phyloP scores from a whole-genome alignment of 768 basidiomycete genomes.

The Mycena galopus region DNA sequence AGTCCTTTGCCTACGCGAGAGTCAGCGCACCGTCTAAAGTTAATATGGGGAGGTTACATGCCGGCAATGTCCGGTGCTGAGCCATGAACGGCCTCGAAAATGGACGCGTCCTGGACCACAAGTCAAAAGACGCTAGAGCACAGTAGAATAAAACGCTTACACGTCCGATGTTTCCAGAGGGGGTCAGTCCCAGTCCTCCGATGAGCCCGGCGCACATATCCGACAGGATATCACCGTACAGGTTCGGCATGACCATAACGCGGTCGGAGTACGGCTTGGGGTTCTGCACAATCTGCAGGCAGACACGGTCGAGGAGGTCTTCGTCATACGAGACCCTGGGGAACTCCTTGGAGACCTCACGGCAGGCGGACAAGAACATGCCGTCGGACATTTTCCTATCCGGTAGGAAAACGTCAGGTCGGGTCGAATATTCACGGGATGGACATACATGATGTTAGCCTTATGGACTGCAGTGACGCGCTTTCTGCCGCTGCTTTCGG shows the following conservation, averaged over 20 bases:
- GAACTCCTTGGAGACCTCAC: slow-evolving; percentile 95
- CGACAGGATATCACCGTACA: slow-evolving; percentile 95
- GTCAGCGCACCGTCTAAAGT: slow-evolving; percentile 21
- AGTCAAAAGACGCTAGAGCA: slow-evolving; percentile 30
- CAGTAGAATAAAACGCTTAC: slow-evolving; percentile 56
- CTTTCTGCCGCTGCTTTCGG: slow-evolving; percentile 86
- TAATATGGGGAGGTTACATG: slow-evolving; percentile 46
- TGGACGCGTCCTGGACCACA: slow-evolving; percentile 86
- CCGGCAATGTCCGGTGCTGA: slow-evolving; percentile 99
- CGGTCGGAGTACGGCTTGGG: slow-evolving; percentile 94
- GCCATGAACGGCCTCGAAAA: slow-evolving; percentile 99
- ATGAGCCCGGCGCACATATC: slow-evolving; percentile 99
- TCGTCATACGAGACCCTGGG: slow-evolving; percentile 95
- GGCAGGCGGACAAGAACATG: slow-evolving; percentile 98
- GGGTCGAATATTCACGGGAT: slow-evolving; percentile 20
- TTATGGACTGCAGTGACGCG: slow-evolving; percentile 99
- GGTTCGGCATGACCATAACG: slow-evolving; percentile 99
- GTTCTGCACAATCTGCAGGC: slow-evolving; percentile 93
- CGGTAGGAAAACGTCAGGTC: slow-evolving; percentile 10
- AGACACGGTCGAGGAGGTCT: slow-evolving; percentile 96
- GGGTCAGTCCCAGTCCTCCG: slow-evolving; percentile 96
- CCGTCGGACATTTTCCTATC: slow-evolving; percentile 99
- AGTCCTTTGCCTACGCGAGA: slow-evolving; percentile 78
- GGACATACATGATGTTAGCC: slow-evolving; percentile 95
- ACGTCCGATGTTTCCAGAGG: slow-evolving; percentile 97